Conservation (phyloP, 2,329 filamentous ascomycete genomes). For the Acephala macrosclerotiorum region DNA sequence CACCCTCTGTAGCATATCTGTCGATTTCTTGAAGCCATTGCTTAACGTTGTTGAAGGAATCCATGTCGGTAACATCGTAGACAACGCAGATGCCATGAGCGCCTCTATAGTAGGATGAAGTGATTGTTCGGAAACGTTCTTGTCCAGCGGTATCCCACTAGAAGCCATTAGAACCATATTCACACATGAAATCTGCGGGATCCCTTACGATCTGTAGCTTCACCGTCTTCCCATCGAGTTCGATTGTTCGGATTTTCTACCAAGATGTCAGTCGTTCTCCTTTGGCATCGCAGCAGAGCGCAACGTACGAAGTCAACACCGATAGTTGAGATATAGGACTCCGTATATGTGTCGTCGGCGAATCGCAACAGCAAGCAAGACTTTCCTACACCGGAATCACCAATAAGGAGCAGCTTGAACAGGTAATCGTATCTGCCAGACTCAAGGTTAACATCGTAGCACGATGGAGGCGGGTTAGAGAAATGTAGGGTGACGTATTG, state of each 20-base stretch:
- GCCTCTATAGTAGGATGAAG: constrained; percentile 98
- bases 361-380: constrained; percentile 98
- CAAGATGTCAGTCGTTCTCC: constrained; percentile 43
- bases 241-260: constrained; percentile 99
- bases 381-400: constrained; percentile 99
- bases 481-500: constrained; percentile 20
- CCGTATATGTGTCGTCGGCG: constrained; percentile 98
- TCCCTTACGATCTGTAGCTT: constrained; percentile 95
- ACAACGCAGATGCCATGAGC: constrained; percentile 99
- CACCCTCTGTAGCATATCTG: constrained; percentile 97
- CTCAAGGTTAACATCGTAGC: constrained; percentile 37
- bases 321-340: constrained; percentile 99
- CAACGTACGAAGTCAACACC: constrained; percentile 93
- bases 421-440: constrained; percentile 96
- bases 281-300: constrained; percentile 8
- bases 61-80: constrained; percentile 99
- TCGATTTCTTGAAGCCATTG: constrained; percentile 99
- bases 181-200: background rate
- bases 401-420: constrained; percentile 99
- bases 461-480: constrained; percentile 20
- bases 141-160: constrained; percentile 99
- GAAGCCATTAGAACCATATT: constrained; percentile 42
- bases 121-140: constrained; percentile 99
- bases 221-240: constrained; percentile 99
- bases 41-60: constrained; percentile 99